Evolutionary conservation across 1,139 yeast species (phyloP).

Genomic region (Ogataea hybrid): DNA sequence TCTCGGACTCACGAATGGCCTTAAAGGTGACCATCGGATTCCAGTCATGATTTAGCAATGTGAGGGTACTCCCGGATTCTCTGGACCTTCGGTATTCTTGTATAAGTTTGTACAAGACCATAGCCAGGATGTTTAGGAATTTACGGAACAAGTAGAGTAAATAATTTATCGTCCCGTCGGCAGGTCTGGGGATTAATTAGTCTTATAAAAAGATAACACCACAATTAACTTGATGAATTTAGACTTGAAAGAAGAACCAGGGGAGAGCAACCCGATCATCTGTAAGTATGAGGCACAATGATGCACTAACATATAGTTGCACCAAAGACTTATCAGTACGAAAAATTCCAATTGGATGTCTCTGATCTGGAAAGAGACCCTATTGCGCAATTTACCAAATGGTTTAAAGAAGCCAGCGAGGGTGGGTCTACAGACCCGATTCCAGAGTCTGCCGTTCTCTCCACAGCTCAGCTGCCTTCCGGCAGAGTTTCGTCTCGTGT

Average conservation of each 20-base stretch:
- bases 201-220: slow-evolving; percentile 3
- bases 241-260: slow-evolving; percentile 15
- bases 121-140: slow-evolving; percentile 2
- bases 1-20: slow-evolving; percentile 3
- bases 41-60: slow-evolving; percentile 11
- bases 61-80: slow-evolving; percentile 10
- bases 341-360: slow-evolving; percentile 59
- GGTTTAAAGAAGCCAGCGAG: slow-evolving; percentile 81
- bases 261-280: slow-evolving; percentile 29
- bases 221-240: slow-evolving; percentile 25
- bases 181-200: not conserved
- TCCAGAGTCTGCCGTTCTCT: slow-evolving; percentile 78
- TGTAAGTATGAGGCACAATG: slow-evolving; percentile 20
- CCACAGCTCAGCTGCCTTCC: slow-evolving; percentile 84
- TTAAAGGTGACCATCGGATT: slow-evolving; percentile 13
- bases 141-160: slow-evolving; percentile 3
- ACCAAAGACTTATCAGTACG: slow-evolving; percentile 87
- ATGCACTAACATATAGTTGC: slow-evolving; percentile 45
- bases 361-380: slow-evolving; percentile 59
- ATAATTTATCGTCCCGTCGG: slow-evolving; percentile 1
- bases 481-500: slow-evolving; percentile 86
- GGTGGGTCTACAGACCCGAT: slow-evolving; percentile 49
- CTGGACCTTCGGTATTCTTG: slow-evolving; percentile 15
- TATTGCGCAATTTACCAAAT: slow-evolving; percentile 68
- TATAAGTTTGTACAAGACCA: slow-evolving; percentile 9